Conservation (phyloP, 768 basidiomycete genomes). For the Hemileccinum rubropunctum region DNA sequence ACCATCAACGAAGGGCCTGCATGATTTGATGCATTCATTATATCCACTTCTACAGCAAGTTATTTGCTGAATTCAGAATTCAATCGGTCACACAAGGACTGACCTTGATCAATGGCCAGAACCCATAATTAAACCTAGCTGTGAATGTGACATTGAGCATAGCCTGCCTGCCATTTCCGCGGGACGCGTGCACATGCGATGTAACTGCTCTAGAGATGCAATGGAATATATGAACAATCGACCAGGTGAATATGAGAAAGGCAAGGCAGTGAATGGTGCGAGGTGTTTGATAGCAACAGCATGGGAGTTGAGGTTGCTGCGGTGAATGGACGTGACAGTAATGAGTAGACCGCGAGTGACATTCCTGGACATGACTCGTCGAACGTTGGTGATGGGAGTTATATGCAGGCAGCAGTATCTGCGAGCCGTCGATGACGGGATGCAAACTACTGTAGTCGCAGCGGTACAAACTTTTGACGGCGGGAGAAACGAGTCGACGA, state of each 20-base stretch:
- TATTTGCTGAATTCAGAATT: slow-evolving; percentile 9
- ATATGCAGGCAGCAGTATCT: not conserved
- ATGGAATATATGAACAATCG: slow-evolving; percentile 5
- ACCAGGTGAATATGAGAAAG: slow-evolving; percentile 7
- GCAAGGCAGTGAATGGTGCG: slow-evolving; percentile 2
- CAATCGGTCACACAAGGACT: not conserved
- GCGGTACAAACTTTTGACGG: not conserved
- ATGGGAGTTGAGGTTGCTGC: slow-evolving; percentile 3
- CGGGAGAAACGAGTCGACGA: not conserved
- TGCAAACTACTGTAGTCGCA: not conserved
- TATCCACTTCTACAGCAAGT: not conserved
- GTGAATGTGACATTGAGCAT: slow-evolving; percentile 12
- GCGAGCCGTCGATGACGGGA: not conserved
- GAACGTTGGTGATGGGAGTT: not conserved
- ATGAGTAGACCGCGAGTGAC: not conserved
- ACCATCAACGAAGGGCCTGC: not conserved
- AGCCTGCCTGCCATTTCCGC: slow-evolving; percentile 20
- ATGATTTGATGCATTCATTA: too few species aligned
- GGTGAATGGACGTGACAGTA: slow-evolving; percentile 15
- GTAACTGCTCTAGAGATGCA: slow-evolving; percentile 2
- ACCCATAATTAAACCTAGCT: not conserved
- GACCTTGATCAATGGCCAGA: too few species aligned
- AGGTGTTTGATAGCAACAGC: slow-evolving; percentile 6
- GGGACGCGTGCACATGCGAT: not conserved
- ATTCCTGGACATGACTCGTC: slow-evolving; percentile 4